Evolutionary conservation across 768 basidiomycete genomes (phyloP).

Genomic region (Phallus indusiatus): DNA sequence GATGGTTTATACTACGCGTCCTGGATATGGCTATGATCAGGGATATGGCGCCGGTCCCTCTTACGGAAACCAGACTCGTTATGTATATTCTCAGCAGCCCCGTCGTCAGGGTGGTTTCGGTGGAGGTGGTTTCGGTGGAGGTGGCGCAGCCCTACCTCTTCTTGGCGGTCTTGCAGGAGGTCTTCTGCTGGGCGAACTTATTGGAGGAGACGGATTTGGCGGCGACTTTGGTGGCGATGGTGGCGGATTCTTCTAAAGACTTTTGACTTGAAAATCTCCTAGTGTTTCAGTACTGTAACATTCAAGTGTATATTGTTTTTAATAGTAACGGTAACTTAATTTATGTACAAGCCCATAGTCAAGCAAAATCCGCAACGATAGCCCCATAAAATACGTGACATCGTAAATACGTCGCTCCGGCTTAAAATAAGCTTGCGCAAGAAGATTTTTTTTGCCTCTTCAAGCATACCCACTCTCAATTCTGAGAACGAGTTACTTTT

Average conservation of each 20-base stretch:
- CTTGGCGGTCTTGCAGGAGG: constrained; percentile 42
- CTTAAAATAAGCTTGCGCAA: neutral
- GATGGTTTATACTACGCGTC: constrained; percentile 12
- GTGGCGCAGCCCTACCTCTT: constrained; percentile 31
- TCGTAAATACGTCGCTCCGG: constrained; percentile 2
- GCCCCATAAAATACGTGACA: neutral
- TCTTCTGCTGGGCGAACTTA: constrained; percentile 35
- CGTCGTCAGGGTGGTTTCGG: constrained; percentile 11
- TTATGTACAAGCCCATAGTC: constrained; percentile 6
- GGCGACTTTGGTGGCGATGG: constrained; percentile 18
- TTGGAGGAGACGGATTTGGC: constrained; percentile 22
- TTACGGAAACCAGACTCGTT: neutral
- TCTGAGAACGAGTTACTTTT: constrained; percentile 2
- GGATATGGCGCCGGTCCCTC: neutral
- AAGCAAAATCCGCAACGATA: constrained; percentile 4
- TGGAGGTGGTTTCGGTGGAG: constrained; percentile 16
- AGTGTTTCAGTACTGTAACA: neutral
- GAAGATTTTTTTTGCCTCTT: neutral
- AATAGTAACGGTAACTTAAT: neutral
- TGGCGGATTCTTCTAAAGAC: neutral
- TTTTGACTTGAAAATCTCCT: neutral
- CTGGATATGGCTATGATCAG: neutral
- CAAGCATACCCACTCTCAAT: constrained; percentile 4
- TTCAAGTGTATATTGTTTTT: neutral
- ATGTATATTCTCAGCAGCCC: constrained; percentile 10